phyloP scores from a whole-genome alignment of 1,284 basidiomycete genomes.

The Boletus sp. region DNA sequence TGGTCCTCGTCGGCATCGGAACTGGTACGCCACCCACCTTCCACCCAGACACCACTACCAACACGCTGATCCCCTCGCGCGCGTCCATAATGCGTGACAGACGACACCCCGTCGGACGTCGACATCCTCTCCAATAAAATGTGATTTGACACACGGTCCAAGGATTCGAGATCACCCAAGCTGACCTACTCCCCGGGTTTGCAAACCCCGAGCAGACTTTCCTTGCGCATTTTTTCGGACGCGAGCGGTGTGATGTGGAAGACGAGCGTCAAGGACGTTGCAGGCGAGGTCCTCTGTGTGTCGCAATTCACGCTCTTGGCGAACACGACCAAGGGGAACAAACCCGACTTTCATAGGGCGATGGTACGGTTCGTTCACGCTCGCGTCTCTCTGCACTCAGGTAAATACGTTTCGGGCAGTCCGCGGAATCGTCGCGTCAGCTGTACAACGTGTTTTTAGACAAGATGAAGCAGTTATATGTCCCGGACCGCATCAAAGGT shows the following conservation, averaged over 20 bases:
- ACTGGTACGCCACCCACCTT: constrained; percentile 48
- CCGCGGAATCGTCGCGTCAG: constrained; percentile 60
- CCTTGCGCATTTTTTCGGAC: constrained; percentile 71
- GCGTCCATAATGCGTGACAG: constrained; percentile 38
- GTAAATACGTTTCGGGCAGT: constrained; percentile 37
- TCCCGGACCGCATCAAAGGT: constrained; percentile 78
- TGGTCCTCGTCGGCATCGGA: constrained; percentile 86
- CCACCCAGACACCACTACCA: constrained; percentile 8
- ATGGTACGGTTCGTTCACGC: constrained; percentile 52
- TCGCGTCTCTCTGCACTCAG: not conserved
- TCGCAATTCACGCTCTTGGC: constrained; percentile 90
- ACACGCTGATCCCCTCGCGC: too few species aligned
- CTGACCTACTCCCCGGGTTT: constrained; percentile 6
- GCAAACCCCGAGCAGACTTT: constrained; percentile 45
- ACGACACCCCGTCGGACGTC: constrained; percentile 74
- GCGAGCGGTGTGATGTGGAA: constrained; percentile 70
- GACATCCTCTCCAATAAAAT: constrained; percentile 76
- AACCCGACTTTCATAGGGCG: constrained; percentile 87
- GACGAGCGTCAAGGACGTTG: constrained; percentile 75
- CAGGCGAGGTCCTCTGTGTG: constrained; percentile 84
- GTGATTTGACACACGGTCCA: constrained; percentile 34
- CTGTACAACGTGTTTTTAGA: constrained; percentile 74
- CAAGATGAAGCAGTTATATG: constrained; percentile 61
- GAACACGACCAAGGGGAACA: constrained; percentile 81
- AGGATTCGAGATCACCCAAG: not conserved